A percentile compares a stretch with the other conserved stretches of the same genome.
phyloP scores from a whole-genome alignment of 176 grass and related monocot species.

The Zea mays region Zm-B73-REFERENCE-NAM-5.0 NC_050096.1:274458001-274458500 shows the following conservation, averaged over 20 bases:
- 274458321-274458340: slow-evolving; percentile 36
- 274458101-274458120: slow-evolving; percentile 42
- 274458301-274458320: slow-evolving; percentile 53
- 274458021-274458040: slow-evolving; percentile 48
- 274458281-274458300: slow-evolving; percentile 56
- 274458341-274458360: slow-evolving; percentile 48
- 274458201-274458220: slow-evolving; percentile 57
- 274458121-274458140: slow-evolving; percentile 54
- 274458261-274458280: slow-evolving; percentile 66
- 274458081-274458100: slow-evolving; percentile 45
- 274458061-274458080: slow-evolving; percentile 43
- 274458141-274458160: slow-evolving; percentile 35
- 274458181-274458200: slow-evolving; percentile 58
- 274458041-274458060: slow-evolving; percentile 58
- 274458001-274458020: slow-evolving; percentile 34
- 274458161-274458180: slow-evolving; percentile 42
- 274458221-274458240: slow-evolving; percentile 35
- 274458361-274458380: slow-evolving; percentile 50
- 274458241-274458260: slow-evolving; percentile 44
- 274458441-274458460: slow-evolving; percentile 60
- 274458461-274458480: slow-evolving; percentile 50
- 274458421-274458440: slow-evolving; percentile 48
- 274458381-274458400: slow-evolving; percentile 56
- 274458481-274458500: slow-evolving; percentile 45
- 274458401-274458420: slow-evolving; percentile 1